Evolutionary conservation across 1,284 basidiomycete genomes (phyloP).

Genomic region (Sanghuangporus baumii): DNA sequence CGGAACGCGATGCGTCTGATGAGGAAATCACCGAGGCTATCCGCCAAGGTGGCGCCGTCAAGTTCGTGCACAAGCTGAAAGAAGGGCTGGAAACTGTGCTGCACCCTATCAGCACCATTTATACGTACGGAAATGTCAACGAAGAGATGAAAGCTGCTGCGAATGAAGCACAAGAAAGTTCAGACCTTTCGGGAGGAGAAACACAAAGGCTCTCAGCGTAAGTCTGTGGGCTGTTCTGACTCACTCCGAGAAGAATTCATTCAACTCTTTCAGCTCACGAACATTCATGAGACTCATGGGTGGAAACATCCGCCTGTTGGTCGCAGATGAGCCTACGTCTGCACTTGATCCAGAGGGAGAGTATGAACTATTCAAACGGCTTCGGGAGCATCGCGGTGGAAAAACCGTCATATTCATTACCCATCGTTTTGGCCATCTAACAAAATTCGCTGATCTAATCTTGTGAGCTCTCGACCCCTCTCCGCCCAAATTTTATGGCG

Average conservation of each 20-base stretch:
- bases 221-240: constrained; percentile 15
- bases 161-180: constrained; percentile 28
- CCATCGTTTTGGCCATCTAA: constrained; percentile 32
- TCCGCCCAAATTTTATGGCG: too few relatives aligned
- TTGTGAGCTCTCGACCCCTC: constrained; percentile 27
- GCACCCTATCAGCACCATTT: constrained; percentile 23
- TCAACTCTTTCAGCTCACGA: constrained; percentile 28
- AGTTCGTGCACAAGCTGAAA: constrained; percentile 30
- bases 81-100: constrained; percentile 31
- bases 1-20: constrained; percentile 23
- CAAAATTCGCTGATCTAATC: constrained; percentile 35
- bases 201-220: constrained; percentile 38
- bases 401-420: constrained; percentile 37
- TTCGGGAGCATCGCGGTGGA: constrained; percentile 26
- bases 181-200: constrained; percentile 36
- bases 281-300: constrained; percentile 34
- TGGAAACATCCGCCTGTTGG: constrained; percentile 28
- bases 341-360: constrained; percentile 34
- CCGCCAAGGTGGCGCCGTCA: constrained; percentile 30
- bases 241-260: background rate
- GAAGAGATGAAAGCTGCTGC: constrained; percentile 27
- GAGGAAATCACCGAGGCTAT: constrained; percentile 31
- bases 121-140: constrained; percentile 24
- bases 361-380: constrained; percentile 28
- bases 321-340: constrained; percentile 36